Conservation (phyloP, 495 filamentous ascomycete species). For the Talaromyces borbonicus region DNA sequence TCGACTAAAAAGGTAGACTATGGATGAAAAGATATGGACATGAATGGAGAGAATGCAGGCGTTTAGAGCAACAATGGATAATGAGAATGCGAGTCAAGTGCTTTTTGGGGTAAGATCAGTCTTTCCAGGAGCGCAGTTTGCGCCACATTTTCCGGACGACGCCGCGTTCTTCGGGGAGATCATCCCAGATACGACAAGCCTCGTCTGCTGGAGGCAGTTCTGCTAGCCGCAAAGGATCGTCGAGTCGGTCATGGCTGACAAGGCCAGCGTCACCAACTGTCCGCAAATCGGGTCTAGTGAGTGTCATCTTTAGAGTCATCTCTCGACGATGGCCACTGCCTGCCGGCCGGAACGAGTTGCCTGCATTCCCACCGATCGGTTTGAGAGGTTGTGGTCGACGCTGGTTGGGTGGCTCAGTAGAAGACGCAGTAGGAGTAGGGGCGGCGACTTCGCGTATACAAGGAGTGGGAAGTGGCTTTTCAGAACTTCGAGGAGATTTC, state of each 20-base stretch:
- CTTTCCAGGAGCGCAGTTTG: slow-evolving; percentile 24
- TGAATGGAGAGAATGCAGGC: slow-evolving; percentile 8
- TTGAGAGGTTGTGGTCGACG: slow-evolving; percentile 5
- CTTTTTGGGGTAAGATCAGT: slow-evolving; percentile 5
- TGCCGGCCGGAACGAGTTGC: neutral
- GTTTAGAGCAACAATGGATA: slow-evolving; percentile 2
- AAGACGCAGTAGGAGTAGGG: neutral
- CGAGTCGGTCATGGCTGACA: slow-evolving; percentile 40
- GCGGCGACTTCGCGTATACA: neutral
- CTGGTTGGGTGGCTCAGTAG: neutral
- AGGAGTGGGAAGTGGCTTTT: neutral
- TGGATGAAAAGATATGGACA: neutral
- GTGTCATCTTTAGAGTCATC: slow-evolving; percentile 92
- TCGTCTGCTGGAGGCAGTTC: slow-evolving; percentile 39
- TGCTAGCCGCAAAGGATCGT: slow-evolving; percentile 45
- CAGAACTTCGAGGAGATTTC: neutral
- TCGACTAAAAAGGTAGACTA: neutral
- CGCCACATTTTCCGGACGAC: slow-evolving; percentile 49
- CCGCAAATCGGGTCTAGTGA: slow-evolving; percentile 79
- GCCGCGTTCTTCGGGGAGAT: slow-evolving; percentile 29
- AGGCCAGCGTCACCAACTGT: slow-evolving; percentile 50
- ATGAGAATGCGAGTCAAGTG: neutral
- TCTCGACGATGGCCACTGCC: slow-evolving; percentile 47
- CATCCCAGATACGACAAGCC: slow-evolving; percentile 35
- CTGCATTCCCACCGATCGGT: neutral